Evolutionary conservation across 2,329 filamentous ascomycete species (phyloP), one percentile per base, ranked within the genome.

Genomic region (Claviceps pazoutovae): DNA sequence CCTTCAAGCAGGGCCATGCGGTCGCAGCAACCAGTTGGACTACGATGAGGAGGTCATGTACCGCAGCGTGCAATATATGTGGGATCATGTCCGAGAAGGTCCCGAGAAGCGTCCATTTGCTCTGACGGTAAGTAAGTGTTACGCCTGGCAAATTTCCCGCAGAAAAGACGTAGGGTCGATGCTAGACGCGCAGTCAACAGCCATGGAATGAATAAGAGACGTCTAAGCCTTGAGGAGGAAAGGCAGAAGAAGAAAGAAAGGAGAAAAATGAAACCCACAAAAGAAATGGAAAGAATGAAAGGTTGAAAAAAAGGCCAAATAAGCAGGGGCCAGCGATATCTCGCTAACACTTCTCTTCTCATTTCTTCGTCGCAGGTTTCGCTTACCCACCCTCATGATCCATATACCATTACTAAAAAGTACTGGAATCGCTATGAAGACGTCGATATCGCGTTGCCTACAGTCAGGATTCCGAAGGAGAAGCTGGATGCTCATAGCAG

Each of bases 31-130:
- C 71, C 90, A 96, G 74, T 77, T 96, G 50, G 90, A 96, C 66
- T 96, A 91, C 61, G 90, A 96, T 61, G 90, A 95, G 70, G 90
- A 96, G 69, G 88, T 95, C 65, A 91, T 96, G 82, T 91, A 86
- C 73, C 87, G 84, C 68, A 86, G 87, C 49, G 86, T 82, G 43
- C 89, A 95, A 68, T 96, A 90, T 65, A 73, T 96, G 48, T 95
- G 91, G 68, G 86, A 95, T 67, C 84, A 94, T 62, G 87, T 93
- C 39, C 84, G 90, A n/a, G 79, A 88, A 64, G 84, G 86, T 9
- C 80, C 79, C 0, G 74, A 78, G 51, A 76, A 80, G 58, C 79
- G 85, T 45, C 90, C 90, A 1, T 96, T 96, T 67, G 86, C 83
- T 61, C 70, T 96, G 72, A 96, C 90, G 37, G 78, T 76, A 60